Evolutionary conservation across 257 asterid species (phyloP).

Genomic region (Solanum tarijense): DNA sequence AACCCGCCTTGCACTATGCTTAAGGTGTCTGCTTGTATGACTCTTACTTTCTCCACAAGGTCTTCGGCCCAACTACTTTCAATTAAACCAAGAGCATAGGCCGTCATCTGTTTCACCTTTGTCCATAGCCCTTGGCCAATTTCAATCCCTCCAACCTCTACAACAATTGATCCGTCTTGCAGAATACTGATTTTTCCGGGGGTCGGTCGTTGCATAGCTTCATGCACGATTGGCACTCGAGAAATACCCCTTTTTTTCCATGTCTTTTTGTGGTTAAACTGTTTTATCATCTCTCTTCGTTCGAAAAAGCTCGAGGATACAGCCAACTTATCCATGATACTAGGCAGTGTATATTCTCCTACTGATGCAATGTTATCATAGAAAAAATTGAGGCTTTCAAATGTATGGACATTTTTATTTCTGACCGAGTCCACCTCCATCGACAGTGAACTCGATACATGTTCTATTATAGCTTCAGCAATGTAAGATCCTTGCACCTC

Average conservation of each 20-base stretch:
- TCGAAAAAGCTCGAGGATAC: constrained; percentile 21
- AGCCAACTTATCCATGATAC: constrained; percentile 49
- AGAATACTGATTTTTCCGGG: constrained; percentile 69
- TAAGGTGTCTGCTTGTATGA: constrained; percentile 60
- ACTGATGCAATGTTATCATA: constrained; percentile 25
- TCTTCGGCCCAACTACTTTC: constrained; percentile 36
- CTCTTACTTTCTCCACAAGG: constrained; percentile 53
- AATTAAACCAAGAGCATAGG: constrained; percentile 44
- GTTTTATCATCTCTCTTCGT: constrained; percentile 21
- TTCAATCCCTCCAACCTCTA: constrained; percentile 77
- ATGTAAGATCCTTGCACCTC: constrained; percentile 64
- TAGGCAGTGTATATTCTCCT: constrained; percentile 40
- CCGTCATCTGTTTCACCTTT: constrained; percentile 59
- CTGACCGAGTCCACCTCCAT: constrained; percentile 44
- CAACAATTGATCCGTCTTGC: constrained; percentile 54
- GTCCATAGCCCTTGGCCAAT: constrained; percentile 84
- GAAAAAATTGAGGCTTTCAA: constrained; percentile 39
- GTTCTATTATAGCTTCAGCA: constrained; percentile 65
- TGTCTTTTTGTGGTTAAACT: constrained; percentile 25
- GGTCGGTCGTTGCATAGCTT: constrained; percentile 22
- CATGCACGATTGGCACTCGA: constrained; percentile 43
- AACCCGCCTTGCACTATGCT: constrained; percentile 62
- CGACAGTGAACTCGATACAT: constrained; percentile 38
- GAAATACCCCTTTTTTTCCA: constrained; percentile 73
- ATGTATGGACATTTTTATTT: constrained; percentile 40